These are phyloP conservation scores for Chrysoporthe deuterocubensis DNA, from an alignment of 2,329 filamentous ascomycete genomes.

Conservation along the genomic window DNA sequence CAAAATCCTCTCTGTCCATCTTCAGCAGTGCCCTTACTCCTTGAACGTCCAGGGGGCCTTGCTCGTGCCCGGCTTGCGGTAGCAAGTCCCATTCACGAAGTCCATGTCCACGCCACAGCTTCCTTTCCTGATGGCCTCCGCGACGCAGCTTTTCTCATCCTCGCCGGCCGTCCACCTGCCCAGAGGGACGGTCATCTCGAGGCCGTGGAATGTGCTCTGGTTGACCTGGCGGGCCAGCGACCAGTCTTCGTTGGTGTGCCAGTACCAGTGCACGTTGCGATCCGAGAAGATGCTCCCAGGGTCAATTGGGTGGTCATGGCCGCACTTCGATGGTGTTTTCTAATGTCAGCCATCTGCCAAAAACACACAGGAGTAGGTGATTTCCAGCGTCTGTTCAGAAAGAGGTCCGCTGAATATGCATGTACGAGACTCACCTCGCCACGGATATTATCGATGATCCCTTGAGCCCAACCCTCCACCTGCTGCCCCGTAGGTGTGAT, in stretches of 20 bases:
- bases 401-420: neutral
- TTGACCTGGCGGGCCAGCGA: constrained; percentile 4
- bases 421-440: neutral
- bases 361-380: neutral
- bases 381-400: neutral
- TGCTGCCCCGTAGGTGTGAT: constrained; percentile 17
- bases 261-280: neutral
- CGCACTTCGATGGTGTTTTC: constrained; percentile 1
- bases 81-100: constrained; percentile 13
- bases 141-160: constrained; percentile 13
- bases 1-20: neutral
- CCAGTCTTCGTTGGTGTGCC: constrained; percentile 6
- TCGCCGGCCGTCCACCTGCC: neutral
- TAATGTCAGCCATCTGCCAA: too few species aligned
- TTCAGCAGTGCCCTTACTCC: neutral
- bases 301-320: neutral
- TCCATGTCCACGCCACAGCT: constrained; percentile 9
- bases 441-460: constrained; percentile 13
- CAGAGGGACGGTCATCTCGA: constrained; percentile 16
- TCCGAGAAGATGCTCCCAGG: neutral
- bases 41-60: neutral
- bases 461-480: constrained; percentile 5
- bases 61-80: constrained; percentile 2
- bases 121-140: constrained; percentile 14
- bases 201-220: constrained; percentile 8